Evolutionary conservation across 495 filamentous ascomycete species (phyloP).

Genomic region (Viridothelium virens): DNA sequence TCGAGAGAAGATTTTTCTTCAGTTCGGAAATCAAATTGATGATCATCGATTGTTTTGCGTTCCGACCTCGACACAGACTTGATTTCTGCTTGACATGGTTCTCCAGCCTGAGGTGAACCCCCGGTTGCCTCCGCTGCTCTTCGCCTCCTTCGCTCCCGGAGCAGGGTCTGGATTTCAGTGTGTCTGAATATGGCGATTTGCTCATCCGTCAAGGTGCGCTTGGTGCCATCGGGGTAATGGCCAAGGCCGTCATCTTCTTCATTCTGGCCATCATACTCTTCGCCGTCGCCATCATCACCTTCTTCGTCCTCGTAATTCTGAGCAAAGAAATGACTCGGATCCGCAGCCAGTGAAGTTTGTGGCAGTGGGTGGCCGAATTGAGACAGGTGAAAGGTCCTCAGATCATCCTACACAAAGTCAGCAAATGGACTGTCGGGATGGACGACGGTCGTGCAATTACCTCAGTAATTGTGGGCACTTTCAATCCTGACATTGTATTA

Average conservation of each 20-base stretch:
- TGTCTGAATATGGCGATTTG: conserved; percentile 87
- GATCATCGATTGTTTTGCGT: neutral
- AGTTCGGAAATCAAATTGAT: too few species aligned
- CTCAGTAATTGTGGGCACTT: conserved; percentile 21
- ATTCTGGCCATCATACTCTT: conserved; percentile 21
- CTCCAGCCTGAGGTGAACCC: neutral
- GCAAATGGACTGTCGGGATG: neutral
- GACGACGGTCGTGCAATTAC: conserved; percentile 3
- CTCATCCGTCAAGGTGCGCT: conserved; percentile 85
- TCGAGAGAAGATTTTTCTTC: too few species aligned
- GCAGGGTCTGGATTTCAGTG: conserved; percentile 70
- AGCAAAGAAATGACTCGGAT: conserved; percentile 40
- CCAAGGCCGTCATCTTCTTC: conserved; percentile 64
- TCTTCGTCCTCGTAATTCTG: conserved; percentile 32
- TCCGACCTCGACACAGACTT: neutral
- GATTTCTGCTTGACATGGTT: neutral
- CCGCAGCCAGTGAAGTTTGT: conserved; percentile 19
- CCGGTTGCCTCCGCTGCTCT: conserved; percentile 23
- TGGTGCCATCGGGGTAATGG: conserved; percentile 81
- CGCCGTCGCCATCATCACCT: conserved; percentile 66
- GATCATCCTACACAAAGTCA: conserved; percentile 52
- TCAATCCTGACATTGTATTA: neutral
- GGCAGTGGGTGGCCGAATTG: conserved; percentile 40
- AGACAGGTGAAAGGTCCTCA: conserved; percentile 57
- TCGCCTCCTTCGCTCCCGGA: conserved; percentile 45